Evolutionary conservation across 345 rosid genomes (phyloP).

Genomic region (Carallia pectinifolia): DNA sequence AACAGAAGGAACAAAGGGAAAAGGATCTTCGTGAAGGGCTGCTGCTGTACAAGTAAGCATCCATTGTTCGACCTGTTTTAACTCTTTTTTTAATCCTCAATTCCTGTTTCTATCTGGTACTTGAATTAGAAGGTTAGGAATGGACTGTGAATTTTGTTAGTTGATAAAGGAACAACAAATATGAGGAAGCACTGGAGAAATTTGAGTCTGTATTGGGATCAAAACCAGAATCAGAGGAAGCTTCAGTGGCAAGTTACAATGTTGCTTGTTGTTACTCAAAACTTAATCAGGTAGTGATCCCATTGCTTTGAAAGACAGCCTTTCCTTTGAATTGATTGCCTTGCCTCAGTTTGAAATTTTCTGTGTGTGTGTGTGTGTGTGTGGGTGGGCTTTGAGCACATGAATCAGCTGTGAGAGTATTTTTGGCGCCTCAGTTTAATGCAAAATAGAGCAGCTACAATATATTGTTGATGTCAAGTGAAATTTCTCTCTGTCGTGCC

Average conservation of each 20-base stretch:
- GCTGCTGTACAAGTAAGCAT: conserved; percentile 61
- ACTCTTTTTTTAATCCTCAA: not conserved
- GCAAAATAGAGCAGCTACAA: no score
- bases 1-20: conserved; percentile 65
- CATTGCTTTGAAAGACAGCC: not conserved
- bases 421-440: not conserved
- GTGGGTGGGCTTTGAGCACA: not conserved
- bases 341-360: not conserved
- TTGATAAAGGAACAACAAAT: conserved; percentile 58
- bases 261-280: conserved; percentile 93
- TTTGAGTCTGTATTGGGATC: conserved; percentile 96
- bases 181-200: conserved; percentile 79
- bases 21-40: conserved; percentile 85
- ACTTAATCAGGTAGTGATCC: conserved; percentile 67
- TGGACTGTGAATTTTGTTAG: not conserved
- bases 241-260: conserved; percentile 86
- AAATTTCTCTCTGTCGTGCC: no score
- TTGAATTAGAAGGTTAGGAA: not conserved
- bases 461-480: no score
- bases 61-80: not conserved
- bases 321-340: not conserved
- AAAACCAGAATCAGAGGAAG: conserved; percentile 68
- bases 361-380: not conserved
- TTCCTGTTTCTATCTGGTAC: not conserved
- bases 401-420: not conserved